Evolutionary conservation across 2,329 filamentous ascomycete genomes (phyloP).

Genomic region (Zymoseptoria brevis): DNA sequence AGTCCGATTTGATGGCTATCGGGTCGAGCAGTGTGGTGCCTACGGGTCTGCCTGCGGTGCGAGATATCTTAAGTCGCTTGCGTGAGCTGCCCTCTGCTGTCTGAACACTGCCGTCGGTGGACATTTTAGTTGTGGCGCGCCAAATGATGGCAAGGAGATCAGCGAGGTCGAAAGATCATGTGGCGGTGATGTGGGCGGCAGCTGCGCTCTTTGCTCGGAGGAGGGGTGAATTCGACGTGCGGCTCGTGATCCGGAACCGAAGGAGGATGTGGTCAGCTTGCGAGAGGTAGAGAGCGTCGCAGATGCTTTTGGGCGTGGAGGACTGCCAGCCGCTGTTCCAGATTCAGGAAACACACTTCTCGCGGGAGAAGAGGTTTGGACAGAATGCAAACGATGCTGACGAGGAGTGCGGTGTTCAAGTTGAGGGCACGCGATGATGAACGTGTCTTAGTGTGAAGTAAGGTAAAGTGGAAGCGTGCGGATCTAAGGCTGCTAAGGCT

Average conservation of each 20-base stretch:
- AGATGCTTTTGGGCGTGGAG: neutral
- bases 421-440: neutral
- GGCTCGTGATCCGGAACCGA: neutral
- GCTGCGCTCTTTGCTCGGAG: neutral
- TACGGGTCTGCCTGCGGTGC: conserved; percentile 9
- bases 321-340: neutral
- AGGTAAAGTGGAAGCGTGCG: neutral
- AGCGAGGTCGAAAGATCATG: neutral
- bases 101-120: conserved; percentile 9
- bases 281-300: neutral
- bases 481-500: neutral
- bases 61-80: conserved; percentile 19
- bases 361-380: neutral
- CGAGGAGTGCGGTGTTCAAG: neutral
- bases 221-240: neutral
- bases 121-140: conserved; percentile 1
- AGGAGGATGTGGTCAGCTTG: neutral
- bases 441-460: neutral
- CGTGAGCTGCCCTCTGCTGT: conserved; percentile 16
- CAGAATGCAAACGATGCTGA: neutral
- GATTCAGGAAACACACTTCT: neutral
- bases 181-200: neutral
- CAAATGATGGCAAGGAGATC: neutral
- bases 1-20: neutral
- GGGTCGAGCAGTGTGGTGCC: conserved; percentile 6